Evolutionary conservation across 2,329 filamentous ascomycete species (phyloP).

Genomic region (Fusarium nisikadoi): DNA sequence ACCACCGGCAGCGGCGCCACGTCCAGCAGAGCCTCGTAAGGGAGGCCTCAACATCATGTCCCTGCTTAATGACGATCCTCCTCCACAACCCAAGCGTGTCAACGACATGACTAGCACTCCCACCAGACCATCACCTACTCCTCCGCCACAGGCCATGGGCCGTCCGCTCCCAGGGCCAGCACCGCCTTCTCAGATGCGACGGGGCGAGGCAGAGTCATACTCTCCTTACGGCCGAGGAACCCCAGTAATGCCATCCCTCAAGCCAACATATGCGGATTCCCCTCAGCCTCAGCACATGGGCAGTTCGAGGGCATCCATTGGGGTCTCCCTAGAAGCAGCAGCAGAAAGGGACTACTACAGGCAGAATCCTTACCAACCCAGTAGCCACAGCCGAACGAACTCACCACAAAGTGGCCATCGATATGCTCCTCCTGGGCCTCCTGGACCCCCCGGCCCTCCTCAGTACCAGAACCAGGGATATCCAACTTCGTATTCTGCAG

Average conservation of each 20-base stretch:
- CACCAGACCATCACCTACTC: constrained; percentile 59
- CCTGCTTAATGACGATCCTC: constrained; percentile 69
- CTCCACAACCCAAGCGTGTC: constrained; percentile 62
- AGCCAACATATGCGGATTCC: constrained; percentile 63
- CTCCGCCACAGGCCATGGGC: constrained; percentile 60
- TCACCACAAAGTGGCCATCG: constrained; percentile 61
- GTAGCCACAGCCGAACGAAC: constrained; percentile 52
- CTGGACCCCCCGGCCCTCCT: constrained; percentile 51
- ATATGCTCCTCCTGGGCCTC: constrained; percentile 56
- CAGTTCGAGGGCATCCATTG: constrained; percentile 57
- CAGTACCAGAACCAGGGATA: constrained; percentile 60
- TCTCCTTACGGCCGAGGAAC: constrained; percentile 55
- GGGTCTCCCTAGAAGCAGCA: constrained; percentile 50
- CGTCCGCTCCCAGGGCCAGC: constrained; percentile 53
- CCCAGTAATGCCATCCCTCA: constrained; percentile 65
- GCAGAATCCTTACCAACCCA: constrained; percentile 50
- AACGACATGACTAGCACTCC: constrained; percentile 56
- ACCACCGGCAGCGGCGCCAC: constrained; percentile 51
- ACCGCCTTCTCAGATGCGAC: constrained; percentile 57
- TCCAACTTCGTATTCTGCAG: constrained; percentile 53
- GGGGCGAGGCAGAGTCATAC: constrained; percentile 60
- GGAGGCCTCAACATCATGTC: constrained; percentile 72
- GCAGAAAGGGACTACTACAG: constrained; percentile 62
- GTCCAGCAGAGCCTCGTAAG: constrained; percentile 64
- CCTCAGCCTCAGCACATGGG: constrained; percentile 61